Conservation (phyloP, 2,329 filamentous ascomycete genomes). For the Arthrobotrys pseudoclavata region DNA sequence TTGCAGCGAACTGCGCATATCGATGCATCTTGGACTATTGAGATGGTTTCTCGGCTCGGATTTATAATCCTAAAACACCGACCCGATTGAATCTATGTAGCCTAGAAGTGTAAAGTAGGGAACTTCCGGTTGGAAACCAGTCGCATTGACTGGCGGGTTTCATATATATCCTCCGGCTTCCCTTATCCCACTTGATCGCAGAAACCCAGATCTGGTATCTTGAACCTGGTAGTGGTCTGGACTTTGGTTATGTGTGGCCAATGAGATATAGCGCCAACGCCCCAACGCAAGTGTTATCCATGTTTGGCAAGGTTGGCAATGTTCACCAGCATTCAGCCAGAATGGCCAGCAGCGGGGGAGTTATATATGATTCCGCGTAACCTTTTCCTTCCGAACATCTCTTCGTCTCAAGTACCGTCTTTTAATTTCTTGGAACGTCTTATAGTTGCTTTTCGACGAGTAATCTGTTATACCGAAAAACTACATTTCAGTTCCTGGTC, state of each 20-base stretch:
- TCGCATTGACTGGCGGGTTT: conserved; percentile 59
- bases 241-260: conserved; percentile 26
- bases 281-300: conserved; percentile 55
- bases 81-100: conserved; percentile 41
- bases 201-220: conserved; percentile 42
- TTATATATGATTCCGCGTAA: conserved; percentile 50
- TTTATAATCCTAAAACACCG: conserved; percentile 41
- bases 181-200: conserved; percentile 35
- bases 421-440: conserved; percentile 47
- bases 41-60: conserved; percentile 36
- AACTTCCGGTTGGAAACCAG: conserved; percentile 11
- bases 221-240: conserved; percentile 45
- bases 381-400: conserved; percentile 18
- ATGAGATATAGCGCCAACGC: conserved; percentile 47
- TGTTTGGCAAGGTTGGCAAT: conserved; percentile 42
- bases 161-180: conserved; percentile 52
- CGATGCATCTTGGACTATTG: neutral
- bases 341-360: conserved; percentile 23
- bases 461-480: neutral
- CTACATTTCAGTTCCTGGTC: neutral
- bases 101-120: conserved; percentile 40
- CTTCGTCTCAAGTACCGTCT: conserved; percentile 27
- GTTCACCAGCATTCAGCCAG: conserved; percentile 20
- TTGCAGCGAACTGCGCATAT: conserved; percentile 3
- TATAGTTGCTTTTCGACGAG: conserved; percentile 1